Evolutionary conservation across 257 asterid species (phyloP), one percentile per base, ranked within the genome.

Genomic region (Handroanthus guayacan): DNA sequence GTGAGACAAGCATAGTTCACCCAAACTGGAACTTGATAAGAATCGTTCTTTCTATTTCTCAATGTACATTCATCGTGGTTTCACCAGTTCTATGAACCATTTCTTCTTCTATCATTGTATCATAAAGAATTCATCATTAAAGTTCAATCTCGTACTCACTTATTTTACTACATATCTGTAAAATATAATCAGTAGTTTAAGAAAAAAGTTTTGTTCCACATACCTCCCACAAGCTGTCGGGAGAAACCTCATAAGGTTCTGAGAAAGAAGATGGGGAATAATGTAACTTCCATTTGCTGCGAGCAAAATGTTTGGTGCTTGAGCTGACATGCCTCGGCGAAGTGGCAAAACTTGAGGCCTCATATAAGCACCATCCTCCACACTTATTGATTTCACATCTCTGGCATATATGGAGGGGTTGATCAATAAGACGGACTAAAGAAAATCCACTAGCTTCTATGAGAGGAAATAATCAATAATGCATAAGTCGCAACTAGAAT

Each of bases 191-290:
- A 71, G 76, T 57, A 67, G 65, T 51, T 25, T 45, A 74, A 65
- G 79, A 69, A 68, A 69, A 75, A 74, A 43, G n/a, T 43, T 37
- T 18, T 55, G 38, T 34, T 58, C 38, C 72, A 73, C 79, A 3
- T 84, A 94, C 98, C 97, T 94, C 89, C 98, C 98, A 94, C 85
- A 94, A 89, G 82, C 94, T 94, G 76, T 89, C 90, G 8, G 94
- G 91, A 77, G 97, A 83, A 71, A 88, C 87, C 47, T 86, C 89
- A 14, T 43, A 82, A 34, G 65, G 44, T 77, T 88, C 87, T 50
- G 86, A 56, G 43, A 70, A 74, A 62, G 69, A 77, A 72, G 89
- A 84, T 45, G 85, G 72, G 51, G 91, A 89, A 81, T 92, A 85
- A 76, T 69, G 39, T 61, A 83, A 79, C 70, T 81, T 87, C 97